phyloP scores from a whole-genome alignment of 148 eudicot species.

The Rhododendron henanense region DNA sequence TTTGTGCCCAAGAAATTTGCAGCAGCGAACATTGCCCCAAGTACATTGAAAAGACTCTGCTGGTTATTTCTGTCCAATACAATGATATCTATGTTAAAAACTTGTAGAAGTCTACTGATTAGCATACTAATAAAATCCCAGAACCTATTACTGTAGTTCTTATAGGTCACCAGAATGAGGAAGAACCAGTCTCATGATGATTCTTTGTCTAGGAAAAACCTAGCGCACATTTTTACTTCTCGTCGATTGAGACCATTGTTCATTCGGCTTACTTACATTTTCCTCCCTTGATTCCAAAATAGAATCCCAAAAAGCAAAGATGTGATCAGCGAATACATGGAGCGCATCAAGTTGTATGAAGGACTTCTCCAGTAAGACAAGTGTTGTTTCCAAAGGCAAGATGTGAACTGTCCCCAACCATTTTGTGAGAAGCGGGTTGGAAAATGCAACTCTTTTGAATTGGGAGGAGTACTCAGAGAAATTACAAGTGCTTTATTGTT shows the following conservation, averaged over 20 bases:
- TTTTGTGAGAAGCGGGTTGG: constrained; percentile 49
- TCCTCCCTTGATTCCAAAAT: constrained; percentile 66
- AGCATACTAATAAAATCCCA: not conserved
- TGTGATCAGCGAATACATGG: not conserved
- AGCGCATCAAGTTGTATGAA: not conserved
- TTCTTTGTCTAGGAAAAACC: not conserved
- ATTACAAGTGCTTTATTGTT: not conserved
- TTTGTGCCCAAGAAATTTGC: not conserved
- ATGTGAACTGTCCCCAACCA: constrained; percentile 73
- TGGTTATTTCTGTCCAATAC: constrained; percentile 51
- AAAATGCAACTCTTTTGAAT: constrained; percentile 29
- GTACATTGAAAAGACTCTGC: not conserved
- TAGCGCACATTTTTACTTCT: too few species aligned
- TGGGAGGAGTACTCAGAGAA: constrained; percentile 21
- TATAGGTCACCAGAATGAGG: not conserved
- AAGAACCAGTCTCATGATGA: not conserved
- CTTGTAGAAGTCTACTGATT: not conserved
- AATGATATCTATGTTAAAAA: not conserved
- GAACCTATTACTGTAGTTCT: not conserved
- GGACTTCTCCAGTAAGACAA: not conserved
- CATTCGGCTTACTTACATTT: constrained; percentile 31
- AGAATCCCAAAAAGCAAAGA: constrained; percentile 19
- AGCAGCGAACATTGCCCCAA: not conserved
- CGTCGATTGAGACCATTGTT: not conserved
- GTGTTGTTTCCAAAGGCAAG: constrained; percentile 1